Percentiles rank a stretch among this genome's conserved stretches.
phyloP scores from a whole-genome alignment of 2,329 filamentous ascomycete species.

The Ophiostoma sp. region DNA sequence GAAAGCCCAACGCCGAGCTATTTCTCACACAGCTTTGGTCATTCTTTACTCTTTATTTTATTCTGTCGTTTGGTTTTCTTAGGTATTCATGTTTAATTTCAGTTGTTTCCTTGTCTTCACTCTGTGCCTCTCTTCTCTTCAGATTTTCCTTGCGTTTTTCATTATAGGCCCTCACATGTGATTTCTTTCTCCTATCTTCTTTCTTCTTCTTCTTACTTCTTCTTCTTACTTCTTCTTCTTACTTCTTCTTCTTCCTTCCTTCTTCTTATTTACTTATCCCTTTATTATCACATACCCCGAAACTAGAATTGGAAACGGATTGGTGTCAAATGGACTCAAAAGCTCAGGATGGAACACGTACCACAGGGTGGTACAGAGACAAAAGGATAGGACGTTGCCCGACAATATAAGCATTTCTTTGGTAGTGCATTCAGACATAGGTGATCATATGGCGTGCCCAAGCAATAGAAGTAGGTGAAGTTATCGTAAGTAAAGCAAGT shows the following conservation, averaged over 20 bases:
- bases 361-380: neutral
- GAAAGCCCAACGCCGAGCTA: neutral
- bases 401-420: neutral
- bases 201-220: neutral
- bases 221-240: neutral
- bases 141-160: constrained; percentile 5
- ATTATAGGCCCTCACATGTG: constrained; percentile 4
- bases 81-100: constrained; percentile 16
- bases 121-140: neutral
- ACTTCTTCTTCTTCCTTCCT: neutral
- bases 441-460: too few species aligned
- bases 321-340: constrained; percentile 17
- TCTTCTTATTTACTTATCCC: neutral
- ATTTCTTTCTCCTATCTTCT: constrained; percentile 8
- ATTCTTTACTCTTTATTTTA: constrained; percentile 9
- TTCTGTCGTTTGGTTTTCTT: constrained; percentile 10
- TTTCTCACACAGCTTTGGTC: neutral
- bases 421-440: too few species aligned
- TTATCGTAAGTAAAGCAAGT: neutral
- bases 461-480: neutral
- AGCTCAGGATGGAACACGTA: neutral
- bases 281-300: neutral
- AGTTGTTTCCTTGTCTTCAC: neutral
- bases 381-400: neutral
- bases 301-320: constrained; percentile 21